Evolutionary conservation across 176 grass and related monocot genomes (phyloP).

Genomic region (Dactylis glomerata): DNA sequence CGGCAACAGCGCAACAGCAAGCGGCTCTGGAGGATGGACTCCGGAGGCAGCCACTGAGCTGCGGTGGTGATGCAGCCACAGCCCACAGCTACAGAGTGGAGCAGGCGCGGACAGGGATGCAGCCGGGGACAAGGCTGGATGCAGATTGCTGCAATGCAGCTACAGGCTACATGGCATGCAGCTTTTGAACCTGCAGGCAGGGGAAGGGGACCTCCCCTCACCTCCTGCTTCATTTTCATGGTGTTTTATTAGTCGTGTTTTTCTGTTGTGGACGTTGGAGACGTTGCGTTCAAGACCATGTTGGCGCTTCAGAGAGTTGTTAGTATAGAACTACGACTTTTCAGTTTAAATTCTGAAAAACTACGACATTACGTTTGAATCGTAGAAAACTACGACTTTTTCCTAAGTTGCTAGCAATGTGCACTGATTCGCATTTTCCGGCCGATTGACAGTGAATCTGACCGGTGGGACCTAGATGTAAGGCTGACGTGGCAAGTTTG

Average conservation of each 20-base stretch:
- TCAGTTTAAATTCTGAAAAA: too few relatives aligned
- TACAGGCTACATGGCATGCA: slow-evolving; percentile 11
- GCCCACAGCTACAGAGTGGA: neutral
- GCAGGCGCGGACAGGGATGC: neutral
- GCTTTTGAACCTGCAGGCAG: slow-evolving; percentile 14
- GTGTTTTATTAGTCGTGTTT: neutral
- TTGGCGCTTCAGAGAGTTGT: too few relatives aligned
- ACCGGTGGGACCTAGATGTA: too few relatives aligned
- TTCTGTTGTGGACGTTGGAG: neutral
- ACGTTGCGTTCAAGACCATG: too few relatives aligned
- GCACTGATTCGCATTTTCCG: too few relatives aligned
- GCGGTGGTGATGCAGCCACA: neutral
- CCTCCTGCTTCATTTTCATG: neutral
- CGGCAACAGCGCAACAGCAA: neutral
- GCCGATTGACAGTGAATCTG: too few relatives aligned
- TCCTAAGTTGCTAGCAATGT: too few relatives aligned
- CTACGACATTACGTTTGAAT: too few relatives aligned
- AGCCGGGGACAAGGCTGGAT: neutral
- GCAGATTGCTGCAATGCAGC: neutral
- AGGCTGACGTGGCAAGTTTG: too few relatives aligned
- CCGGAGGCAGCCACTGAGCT: neutral
- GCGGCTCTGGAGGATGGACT: neutral
- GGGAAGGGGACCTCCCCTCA: neutral
- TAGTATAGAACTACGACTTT: too few relatives aligned
- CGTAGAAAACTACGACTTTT: too few relatives aligned